Conservation (phyloP, 108 stramenopile species). For the Aureococcus anophagefferens region DNA sequence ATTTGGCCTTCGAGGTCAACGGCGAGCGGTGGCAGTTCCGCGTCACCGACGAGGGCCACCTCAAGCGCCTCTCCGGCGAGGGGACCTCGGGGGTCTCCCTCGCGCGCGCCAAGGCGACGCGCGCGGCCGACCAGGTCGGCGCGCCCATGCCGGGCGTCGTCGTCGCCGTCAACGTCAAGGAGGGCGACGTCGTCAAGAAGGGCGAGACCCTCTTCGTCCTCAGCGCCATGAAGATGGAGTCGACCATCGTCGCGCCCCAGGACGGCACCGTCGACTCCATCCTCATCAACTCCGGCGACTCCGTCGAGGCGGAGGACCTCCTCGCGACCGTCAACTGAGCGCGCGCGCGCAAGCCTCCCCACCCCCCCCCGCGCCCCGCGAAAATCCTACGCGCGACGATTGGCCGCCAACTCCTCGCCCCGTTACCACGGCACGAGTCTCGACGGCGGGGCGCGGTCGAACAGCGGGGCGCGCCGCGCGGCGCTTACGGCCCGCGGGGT, state of each 20-base stretch:
- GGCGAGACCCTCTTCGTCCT: conserved; percentile 76
- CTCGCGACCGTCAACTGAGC: conserved; percentile 34
- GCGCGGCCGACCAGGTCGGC: conserved; percentile 50
- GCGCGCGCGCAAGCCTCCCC: no score
- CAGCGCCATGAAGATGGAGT: conserved; percentile 97
- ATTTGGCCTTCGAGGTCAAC: conserved; percentile 84
- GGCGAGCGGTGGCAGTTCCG: conserved; percentile 68
- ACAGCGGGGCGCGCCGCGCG: no score
- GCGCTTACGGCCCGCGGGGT: no score
- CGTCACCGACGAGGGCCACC: conserved; percentile 56
- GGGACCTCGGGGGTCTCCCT: conserved; percentile 45
- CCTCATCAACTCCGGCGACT: conserved; percentile 70
- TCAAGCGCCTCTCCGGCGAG: conserved; percentile 29
- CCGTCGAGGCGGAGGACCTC: conserved; percentile 74
- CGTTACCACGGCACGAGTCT: no score
- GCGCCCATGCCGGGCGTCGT: conserved; percentile 95
- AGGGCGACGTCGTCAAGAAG: conserved; percentile 75
- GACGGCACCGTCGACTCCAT: conserved; percentile 64
- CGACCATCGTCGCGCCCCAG: conserved; percentile 69
- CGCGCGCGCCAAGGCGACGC: conserved; percentile 27
- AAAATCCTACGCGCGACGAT: no score
- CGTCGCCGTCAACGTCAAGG: conserved; percentile 74
- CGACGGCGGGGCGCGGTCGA: no score
- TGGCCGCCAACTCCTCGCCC: no score
- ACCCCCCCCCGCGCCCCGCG: no score